A percentile compares a stretch with the other conserved stretches of the same genome.
These are phyloP conservation scores for Hypoxylon sp. DNA, from an alignment of 2,329 filamentous ascomycete species.

Conservation along the genomic window DNA sequence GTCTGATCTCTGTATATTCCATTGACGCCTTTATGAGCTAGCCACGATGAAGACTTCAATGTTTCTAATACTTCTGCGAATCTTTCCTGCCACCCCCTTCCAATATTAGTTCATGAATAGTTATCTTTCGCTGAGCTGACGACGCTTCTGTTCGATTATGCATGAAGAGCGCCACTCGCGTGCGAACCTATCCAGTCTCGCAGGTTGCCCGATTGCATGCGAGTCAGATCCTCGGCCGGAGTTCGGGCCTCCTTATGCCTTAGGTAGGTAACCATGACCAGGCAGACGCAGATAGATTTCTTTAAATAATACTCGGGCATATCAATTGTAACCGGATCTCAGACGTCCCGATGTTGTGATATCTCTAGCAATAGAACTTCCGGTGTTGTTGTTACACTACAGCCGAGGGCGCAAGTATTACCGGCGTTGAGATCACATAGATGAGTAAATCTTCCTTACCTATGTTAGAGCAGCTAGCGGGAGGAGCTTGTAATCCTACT, in stretches of 20 bases:
- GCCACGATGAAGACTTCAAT: conserved; percentile 13
- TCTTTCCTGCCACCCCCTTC: conserved; percentile 7
- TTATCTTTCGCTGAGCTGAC: conserved; percentile 2
- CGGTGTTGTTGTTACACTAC: conserved; percentile 19
- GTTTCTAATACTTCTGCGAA: conserved; percentile 9
- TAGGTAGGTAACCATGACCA: conserved; percentile 2
- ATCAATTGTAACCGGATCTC: conserved; percentile 25
- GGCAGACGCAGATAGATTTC: neutral
- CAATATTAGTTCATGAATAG: neutral
- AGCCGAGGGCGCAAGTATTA: neutral
- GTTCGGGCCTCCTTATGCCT: conserved; percentile 23
- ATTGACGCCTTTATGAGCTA: conserved; percentile 10
- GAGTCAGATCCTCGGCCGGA: conserved; percentile 17
- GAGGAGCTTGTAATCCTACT: neutral
- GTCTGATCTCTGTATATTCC: conserved; percentile 10
- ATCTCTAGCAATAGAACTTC: conserved; percentile 24
- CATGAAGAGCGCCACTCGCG: neutral
- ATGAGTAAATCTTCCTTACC: neutral
- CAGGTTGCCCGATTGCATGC: conserved; percentile 7
- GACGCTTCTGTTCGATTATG: neutral
- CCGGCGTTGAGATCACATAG: neutral
- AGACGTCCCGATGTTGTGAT: conserved; percentile 26
- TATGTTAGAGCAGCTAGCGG: neutral
- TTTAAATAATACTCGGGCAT: conserved; percentile 19
- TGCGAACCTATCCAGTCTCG: neutral